These are phyloP conservation scores for Linanthus parryae DNA, from an alignment of 148 eudicot species.

Conservation along the genomic window DNA sequence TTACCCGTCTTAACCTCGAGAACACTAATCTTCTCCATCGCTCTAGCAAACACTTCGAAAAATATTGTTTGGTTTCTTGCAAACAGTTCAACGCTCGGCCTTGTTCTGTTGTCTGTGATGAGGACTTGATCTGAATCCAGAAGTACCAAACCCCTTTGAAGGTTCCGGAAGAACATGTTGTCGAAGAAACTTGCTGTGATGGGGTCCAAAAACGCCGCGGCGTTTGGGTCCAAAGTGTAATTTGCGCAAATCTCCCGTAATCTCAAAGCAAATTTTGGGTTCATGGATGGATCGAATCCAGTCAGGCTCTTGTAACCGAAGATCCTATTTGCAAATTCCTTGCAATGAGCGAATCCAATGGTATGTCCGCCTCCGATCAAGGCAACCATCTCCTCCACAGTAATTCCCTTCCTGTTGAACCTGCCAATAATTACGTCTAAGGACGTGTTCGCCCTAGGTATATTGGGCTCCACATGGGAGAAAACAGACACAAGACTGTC, in stretches of 20 bases:
- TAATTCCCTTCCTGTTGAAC: not conserved
- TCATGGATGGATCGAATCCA: not conserved
- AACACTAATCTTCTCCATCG: slow-evolving; percentile 20
- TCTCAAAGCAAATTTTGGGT: not conserved
- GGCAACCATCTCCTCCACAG: slow-evolving; percentile 10
- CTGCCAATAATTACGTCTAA: not conserved
- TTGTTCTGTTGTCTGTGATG: slow-evolving; percentile 14
- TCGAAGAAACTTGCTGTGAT: slow-evolving; percentile 1
- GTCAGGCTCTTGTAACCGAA: not conserved
- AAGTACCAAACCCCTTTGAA: slow-evolving; percentile 18
- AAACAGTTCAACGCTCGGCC: slow-evolving; percentile 12
- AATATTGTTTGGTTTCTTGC: slow-evolving; percentile 11
- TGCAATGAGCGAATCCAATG: slow-evolving; percentile 12
- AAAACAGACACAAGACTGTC: slow-evolving; percentile 21
- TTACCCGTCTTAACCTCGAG: slow-evolving; percentile 16
- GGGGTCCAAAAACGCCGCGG: slow-evolving; percentile 2
- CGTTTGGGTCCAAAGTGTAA: not conserved
- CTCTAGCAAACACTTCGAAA: slow-evolving; percentile 8
- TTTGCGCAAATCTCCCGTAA: not conserved
- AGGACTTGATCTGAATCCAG: slow-evolving; percentile 17
- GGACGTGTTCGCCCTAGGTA: slow-evolving; percentile 6
- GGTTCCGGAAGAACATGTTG: slow-evolving; percentile 16
- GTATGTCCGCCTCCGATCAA: slow-evolving; percentile 11
- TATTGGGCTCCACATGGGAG: slow-evolving; percentile 14
- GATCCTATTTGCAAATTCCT: slow-evolving; percentile 1